Conservation (phyloP, 148 eudicot species). For the Rhododendron simsii region DNA sequence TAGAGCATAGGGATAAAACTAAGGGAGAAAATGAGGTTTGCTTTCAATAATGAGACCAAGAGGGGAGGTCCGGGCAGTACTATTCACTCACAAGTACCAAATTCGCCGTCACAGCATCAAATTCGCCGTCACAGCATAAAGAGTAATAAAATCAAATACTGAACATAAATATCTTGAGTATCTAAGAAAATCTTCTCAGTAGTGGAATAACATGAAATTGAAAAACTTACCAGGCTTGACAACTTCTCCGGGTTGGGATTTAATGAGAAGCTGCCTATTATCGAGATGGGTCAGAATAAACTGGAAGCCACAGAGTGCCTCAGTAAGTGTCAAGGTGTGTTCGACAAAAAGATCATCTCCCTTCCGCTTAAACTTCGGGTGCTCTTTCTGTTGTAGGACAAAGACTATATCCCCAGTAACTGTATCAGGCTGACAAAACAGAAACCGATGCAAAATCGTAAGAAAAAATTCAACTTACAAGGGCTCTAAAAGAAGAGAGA, state of each 20-base stretch:
- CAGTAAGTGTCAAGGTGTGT: constrained; percentile 43
- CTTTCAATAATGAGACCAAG: not conserved
- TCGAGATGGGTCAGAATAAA: constrained; percentile 47
- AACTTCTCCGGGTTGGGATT: constrained; percentile 56
- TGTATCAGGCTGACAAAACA: constrained; percentile 46
- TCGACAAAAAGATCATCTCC: constrained; percentile 49
- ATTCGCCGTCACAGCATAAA: no score
- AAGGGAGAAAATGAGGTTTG: not conserved
- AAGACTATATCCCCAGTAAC: constrained; percentile 49
- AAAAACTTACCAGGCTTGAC: constrained; percentile 41
- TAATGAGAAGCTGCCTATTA: constrained; percentile 45
- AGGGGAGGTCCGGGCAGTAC: not conserved
- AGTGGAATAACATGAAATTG: not conserved
- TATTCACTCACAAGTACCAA: not conserved
- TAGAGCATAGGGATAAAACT: not conserved
- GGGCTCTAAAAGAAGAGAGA: not conserved
- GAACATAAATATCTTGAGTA: not conserved
- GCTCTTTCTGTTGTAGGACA: constrained; percentile 46
- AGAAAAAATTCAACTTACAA: not conserved
- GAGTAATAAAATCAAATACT: not conserved
- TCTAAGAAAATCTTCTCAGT: not conserved
- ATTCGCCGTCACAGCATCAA: not conserved
- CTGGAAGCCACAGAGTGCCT: constrained; percentile 52
- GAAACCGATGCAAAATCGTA: not conserved
- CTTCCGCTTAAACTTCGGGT: constrained; percentile 51